These are phyloP conservation scores for Adansonia digitata DNA, from an alignment of 345 rosid species.

Conservation along the genomic window DNA sequence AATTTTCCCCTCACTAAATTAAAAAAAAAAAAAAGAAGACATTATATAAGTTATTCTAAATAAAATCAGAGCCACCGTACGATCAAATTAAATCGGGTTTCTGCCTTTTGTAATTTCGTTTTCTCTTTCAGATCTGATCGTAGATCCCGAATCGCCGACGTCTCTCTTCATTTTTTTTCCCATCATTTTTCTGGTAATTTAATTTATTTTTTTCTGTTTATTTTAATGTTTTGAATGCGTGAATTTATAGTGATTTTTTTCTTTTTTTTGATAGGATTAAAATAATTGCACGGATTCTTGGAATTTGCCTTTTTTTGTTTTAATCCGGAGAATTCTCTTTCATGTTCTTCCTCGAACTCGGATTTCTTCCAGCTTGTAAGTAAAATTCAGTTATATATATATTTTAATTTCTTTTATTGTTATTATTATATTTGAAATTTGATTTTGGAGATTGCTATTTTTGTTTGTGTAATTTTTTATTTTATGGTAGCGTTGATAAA, in stretches of 20 bases:
- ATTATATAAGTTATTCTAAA: no score
- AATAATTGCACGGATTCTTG: conserved; percentile 9
- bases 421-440: background rate
- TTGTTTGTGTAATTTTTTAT: no score
- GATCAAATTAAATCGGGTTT: conserved; percentile 11
- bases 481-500: conserved; percentile 39
- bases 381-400: conserved; percentile 1
- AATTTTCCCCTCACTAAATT: no score
- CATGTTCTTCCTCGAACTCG: conserved; percentile 51
- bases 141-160: conserved; percentile 29
- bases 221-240: background rate
- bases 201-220: background rate
- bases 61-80: conserved; percentile 12
- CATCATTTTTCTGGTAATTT: background rate
- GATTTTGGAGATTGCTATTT: conserved; percentile 2
- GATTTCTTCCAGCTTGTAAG: conserved; percentile 52
- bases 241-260: background rate
- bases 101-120: background rate
- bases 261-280: conserved; percentile 10
- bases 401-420: background rate
- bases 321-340: conserved; percentile 16
- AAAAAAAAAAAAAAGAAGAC: background rate
- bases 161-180: background rate
- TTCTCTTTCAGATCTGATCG: conserved; percentile 19
- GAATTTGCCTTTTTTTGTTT: conserved; percentile 13